Percentiles rank a stretch among this genome's conserved stretches.
These are phyloP conservation scores for Fusarium mangiferae DNA, from an alignment of 2,329 filamentous ascomycete genomes.

Conservation along the genomic window DNA sequence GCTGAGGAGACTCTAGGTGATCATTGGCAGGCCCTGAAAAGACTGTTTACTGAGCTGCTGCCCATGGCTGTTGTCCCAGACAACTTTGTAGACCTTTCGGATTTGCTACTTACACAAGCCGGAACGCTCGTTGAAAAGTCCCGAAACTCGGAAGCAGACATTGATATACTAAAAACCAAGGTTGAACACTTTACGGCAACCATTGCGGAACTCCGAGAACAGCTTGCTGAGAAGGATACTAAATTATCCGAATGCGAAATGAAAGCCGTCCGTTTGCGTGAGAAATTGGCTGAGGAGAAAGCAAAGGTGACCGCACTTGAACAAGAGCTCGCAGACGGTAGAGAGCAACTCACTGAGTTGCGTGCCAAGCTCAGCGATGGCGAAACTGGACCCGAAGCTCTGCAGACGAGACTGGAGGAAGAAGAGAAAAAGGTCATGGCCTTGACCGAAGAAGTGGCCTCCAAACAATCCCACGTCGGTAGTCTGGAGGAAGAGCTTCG, in stretches of 20 bases:
- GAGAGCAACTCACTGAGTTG: slow-evolving; percentile 74
- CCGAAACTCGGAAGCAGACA: slow-evolving; percentile 68
- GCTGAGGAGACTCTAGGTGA: slow-evolving; percentile 63
- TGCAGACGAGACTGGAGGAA: slow-evolving; percentile 79
- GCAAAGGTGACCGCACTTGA: slow-evolving; percentile 66
- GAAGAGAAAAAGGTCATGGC: slow-evolving; percentile 77
- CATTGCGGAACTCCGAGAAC: slow-evolving; percentile 64
- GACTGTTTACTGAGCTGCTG: slow-evolving; percentile 68
- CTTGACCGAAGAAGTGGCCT: slow-evolving; percentile 76
- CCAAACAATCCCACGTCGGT: slow-evolving; percentile 79
- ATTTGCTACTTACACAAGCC: slow-evolving; percentile 67
- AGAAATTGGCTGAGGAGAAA: slow-evolving; percentile 64
- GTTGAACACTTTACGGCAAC: slow-evolving; percentile 68
- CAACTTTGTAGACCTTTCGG: slow-evolving; percentile 67
- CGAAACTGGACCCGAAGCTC: slow-evolving; percentile 82
- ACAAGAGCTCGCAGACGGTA: slow-evolving; percentile 69
- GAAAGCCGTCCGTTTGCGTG: slow-evolving; percentile 61
- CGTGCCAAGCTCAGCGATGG: slow-evolving; percentile 81
- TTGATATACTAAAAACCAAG: slow-evolving; percentile 70
- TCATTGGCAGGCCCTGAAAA: slow-evolving; percentile 65
- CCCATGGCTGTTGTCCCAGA: slow-evolving; percentile 63
- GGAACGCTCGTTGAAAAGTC: slow-evolving; percentile 69
- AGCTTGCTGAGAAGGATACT: slow-evolving; percentile 65
- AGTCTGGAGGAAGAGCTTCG: slow-evolving; percentile 80
- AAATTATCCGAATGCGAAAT: slow-evolving; percentile 63